Evolutionary conservation across 2,329 filamentous ascomycete species (phyloP).

Genomic region (Xylariales sp.): DNA sequence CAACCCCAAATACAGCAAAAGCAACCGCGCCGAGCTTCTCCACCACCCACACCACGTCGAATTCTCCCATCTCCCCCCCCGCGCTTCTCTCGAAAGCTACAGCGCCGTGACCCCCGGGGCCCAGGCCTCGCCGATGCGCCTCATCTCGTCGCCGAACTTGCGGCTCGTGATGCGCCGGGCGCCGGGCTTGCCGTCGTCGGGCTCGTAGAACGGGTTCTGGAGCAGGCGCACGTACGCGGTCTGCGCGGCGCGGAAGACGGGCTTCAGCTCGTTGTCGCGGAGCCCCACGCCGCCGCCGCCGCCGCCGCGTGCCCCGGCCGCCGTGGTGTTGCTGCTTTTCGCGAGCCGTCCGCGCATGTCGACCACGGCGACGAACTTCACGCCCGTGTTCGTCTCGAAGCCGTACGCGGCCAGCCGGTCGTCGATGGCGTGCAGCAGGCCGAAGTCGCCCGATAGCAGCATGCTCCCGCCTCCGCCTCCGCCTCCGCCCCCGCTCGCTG

Average conservation of each 20-base stretch:
- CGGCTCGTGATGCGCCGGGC: conserved; percentile 82
- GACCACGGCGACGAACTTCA: conserved; percentile 89
- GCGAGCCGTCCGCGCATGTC: conserved; percentile 82
- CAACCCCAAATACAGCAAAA: not conserved
- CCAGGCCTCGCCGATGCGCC: conserved; percentile 87
- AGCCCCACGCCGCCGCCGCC: conserved; percentile 71
- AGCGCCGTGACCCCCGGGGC: conserved; percentile 75
- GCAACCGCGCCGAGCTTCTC: not conserved
- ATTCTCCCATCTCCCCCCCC: too few relatives aligned
- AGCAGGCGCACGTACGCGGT: conserved; percentile 89
- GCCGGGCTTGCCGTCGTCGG: conserved; percentile 73
- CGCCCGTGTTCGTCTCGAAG: conserved; percentile 94
- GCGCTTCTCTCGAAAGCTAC: conserved; percentile 48
- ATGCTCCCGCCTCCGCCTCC: conserved; percentile 21
- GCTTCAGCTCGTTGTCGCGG: conserved; percentile 87
- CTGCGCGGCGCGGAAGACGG: conserved; percentile 91
- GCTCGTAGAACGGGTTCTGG: conserved; percentile 94
- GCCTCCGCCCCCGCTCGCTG: not conserved
- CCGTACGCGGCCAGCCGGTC: conserved; percentile 94
- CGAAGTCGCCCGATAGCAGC: conserved; percentile 80
- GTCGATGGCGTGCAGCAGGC: conserved; percentile 91
- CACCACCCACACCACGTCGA: too few relatives aligned
- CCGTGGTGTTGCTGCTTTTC: conserved; percentile 1
- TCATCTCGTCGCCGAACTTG: conserved; percentile 84
- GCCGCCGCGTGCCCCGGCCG: conserved; percentile 21